Percentiles rank a stretch among this genome's conserved stretches.
phyloP scores from a whole-genome alignment of 108 stramenopile species.

The Nitzschia sp. region DNA sequence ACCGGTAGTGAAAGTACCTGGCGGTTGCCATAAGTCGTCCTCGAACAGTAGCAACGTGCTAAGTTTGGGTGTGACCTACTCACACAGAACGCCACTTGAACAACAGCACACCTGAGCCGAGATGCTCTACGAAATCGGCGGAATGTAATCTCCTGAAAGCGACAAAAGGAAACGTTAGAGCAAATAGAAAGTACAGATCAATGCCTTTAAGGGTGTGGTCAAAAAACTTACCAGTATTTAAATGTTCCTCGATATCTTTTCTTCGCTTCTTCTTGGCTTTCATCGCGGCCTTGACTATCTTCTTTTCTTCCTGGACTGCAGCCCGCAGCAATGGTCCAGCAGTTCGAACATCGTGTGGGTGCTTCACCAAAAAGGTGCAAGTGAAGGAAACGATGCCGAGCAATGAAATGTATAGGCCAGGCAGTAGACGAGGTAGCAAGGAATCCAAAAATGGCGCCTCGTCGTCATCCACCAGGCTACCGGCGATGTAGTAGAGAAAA shows the following conservation, averaged over 20 bases:
- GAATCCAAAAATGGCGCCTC: slow-evolving; percentile 32
- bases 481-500: slow-evolving; percentile 53
- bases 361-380: slow-evolving; percentile 40
- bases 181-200: no score
- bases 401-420: slow-evolving; percentile 63
- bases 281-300: slow-evolving; percentile 22
- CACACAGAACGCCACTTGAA: no score
- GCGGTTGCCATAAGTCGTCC: no score
- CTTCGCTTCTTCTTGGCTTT: slow-evolving; percentile 28
- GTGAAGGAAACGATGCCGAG: slow-evolving; percentile 42
- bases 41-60: no score
- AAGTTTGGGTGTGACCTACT: no score
- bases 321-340: slow-evolving; percentile 45
- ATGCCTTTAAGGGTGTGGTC: no score
- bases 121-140: no score
- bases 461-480: slow-evolving; percentile 24
- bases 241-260: slow-evolving; percentile 31
- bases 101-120: no score
- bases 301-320: slow-evolving; percentile 44
- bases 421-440: slow-evolving; percentile 52
- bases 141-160: no score
- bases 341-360: slow-evolving; percentile 68
- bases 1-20: no score
- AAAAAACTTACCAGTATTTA: slow-evolving; percentile 24
- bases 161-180: no score